Percentiles rank a stretch among this genome's conserved stretches.
Conservation (phyloP, 768 basidiomycete genomes). For the Lactarius psammicola region DNA sequence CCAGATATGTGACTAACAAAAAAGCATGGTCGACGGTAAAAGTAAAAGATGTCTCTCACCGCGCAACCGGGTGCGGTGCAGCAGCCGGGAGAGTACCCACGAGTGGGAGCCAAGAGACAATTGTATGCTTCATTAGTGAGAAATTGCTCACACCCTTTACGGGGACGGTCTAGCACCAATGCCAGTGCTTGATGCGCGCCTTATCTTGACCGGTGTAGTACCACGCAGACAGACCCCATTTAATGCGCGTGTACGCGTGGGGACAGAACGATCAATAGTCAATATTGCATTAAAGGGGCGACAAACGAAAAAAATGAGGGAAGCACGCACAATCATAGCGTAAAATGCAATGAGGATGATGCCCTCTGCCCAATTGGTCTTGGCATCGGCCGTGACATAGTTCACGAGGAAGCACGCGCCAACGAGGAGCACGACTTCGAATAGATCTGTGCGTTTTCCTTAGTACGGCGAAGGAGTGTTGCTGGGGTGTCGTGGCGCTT, state of each 20-base stretch:
- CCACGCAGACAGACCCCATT: conserved; percentile 62
- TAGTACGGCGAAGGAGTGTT: background rate
- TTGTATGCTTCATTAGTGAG: too few species aligned
- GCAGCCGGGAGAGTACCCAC: too few species aligned
- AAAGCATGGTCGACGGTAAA: background rate
- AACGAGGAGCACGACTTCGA: conserved; percentile 62
- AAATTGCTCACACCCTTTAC: background rate
- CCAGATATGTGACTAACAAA: background rate
- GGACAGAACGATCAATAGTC: too few species aligned
- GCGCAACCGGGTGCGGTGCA: background rate
- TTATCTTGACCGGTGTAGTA: conserved; percentile 61
- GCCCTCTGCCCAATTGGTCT: conserved; percentile 80
- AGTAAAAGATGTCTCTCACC: background rate
- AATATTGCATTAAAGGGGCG: background rate
- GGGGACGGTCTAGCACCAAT: conserved; percentile 42
- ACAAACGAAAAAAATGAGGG: background rate
- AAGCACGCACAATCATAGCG: conserved; percentile 54
- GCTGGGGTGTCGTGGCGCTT: conserved; percentile 22
- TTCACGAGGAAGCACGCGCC: conserved; percentile 75
- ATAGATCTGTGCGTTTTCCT: conserved; percentile 48
- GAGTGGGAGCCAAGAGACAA: too few species aligned
- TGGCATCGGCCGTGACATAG: conserved; percentile 73
- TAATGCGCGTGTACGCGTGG: too few species aligned
- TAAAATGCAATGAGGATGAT: conserved; percentile 66
- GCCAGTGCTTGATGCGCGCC: conserved; percentile 40